phyloP scores from a whole-genome alignment of 306 rosid genomes.

The Castanea crenata region DNA sequence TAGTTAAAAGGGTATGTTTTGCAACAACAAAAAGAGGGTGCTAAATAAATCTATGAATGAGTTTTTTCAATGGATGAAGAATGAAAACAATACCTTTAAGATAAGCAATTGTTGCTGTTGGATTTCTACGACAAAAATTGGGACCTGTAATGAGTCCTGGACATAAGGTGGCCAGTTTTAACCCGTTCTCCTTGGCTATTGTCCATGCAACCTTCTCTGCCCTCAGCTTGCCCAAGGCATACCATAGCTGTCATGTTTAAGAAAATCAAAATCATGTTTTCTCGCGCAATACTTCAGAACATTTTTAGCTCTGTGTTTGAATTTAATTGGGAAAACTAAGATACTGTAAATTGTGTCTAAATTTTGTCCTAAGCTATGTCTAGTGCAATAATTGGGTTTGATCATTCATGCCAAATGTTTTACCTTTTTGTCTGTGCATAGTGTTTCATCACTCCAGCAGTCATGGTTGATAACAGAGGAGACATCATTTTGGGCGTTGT shows the following conservation, averaged over 20 bases:
- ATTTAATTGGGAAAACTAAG: no score
- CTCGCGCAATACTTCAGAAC: neutral
- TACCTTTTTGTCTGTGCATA: slow-evolving; percentile 72
- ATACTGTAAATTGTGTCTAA: no score
- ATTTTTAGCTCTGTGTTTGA: no score
- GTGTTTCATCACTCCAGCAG: slow-evolving; percentile 68
- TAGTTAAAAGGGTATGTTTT: neutral
- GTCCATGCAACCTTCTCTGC: slow-evolving; percentile 90
- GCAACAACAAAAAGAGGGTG: no score
- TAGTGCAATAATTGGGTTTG: no score
- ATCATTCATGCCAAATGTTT: neutral
- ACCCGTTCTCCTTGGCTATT: slow-evolving; percentile 58
- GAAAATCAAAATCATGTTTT: neutral
- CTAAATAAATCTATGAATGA: no score
- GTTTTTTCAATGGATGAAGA: neutral
- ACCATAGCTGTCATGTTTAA: slow-evolving; percentile 69
- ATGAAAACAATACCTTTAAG: slow-evolving; percentile 62
- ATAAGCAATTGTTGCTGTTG: slow-evolving; percentile 83
- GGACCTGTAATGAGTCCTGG: slow-evolving; percentile 76
- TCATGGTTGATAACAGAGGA: slow-evolving; percentile 45
- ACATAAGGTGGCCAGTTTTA: slow-evolving; percentile 70
- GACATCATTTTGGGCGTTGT: slow-evolving; percentile 20
- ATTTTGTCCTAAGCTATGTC: no score
- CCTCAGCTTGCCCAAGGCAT: slow-evolving; percentile 73
- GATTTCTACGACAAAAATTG: slow-evolving; percentile 42